Base-by-base conservation (phyloP, 2,329 filamentous ascomycete species). In the Elsinoe necatrix region DNA sequence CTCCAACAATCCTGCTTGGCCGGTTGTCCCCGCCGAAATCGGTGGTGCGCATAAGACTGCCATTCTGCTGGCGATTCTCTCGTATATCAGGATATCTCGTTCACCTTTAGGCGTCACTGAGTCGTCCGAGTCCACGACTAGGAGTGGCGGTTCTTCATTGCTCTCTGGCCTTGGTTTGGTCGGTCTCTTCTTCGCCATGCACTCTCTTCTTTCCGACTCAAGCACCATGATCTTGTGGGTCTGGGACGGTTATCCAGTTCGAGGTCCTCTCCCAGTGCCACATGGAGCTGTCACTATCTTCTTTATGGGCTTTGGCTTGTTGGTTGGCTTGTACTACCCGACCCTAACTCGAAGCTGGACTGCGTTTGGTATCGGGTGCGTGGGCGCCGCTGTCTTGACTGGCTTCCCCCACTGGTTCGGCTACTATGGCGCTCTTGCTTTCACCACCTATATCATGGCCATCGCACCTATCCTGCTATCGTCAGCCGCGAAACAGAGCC, bases 161-260 rank as follows among this genome's bases (percentile, higher is more conserved):
- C 76, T 95, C 42, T 83, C 89, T 27, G 87, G 84, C 8, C 72
- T 93, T 50, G 89, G 93, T 58, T 72, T 97, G 56, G 90, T 82
- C 21, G 92, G 90, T 27, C 72, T 96, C 6, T 79, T 96, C 67
- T 98, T 98, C 66, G 88, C 81, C 4, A 78, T 97, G 66, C 93
- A 97, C 69, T 96, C 91, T 1, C 77, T 98, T 8, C 80, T 98
- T 9, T 96, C 93, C 0, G 93, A 98, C 69, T 95, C 91, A 0
- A 97, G 93, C 75, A 98, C 93, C 55, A 97, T 98, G 90, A 96
- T 97, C 58, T 79, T 91, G 14, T 98, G 93, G 93, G 89, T 89
- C 2, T 98, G 93, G 93, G 90, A 96, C 64, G 93, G 93, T 5
- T 98, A 87, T 65, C 93, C 93, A 12, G 82, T 97, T 39, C 83